phyloP scores from a whole-genome alignment of 495 filamentous ascomycete species.

The Pseudotulostoma volvatum region DNA sequence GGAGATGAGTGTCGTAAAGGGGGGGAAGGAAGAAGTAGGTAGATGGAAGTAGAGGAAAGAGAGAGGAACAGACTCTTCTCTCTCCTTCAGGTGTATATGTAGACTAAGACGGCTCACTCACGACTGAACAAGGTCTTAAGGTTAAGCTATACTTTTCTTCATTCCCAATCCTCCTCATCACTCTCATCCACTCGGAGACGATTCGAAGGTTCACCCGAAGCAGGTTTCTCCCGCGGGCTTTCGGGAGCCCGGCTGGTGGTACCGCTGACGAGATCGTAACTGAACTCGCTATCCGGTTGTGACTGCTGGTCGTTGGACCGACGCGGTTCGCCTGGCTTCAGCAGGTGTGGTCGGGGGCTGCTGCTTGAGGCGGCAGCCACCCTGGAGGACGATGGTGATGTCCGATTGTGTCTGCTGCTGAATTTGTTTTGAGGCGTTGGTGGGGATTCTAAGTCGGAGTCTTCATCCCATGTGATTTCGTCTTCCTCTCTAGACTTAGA shows the following conservation, averaged over 20 bases:
- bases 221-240: slow-evolving; percentile 52
- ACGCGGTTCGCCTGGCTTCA: slow-evolving; percentile 48
- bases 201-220: slow-evolving; percentile 27
- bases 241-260: slow-evolving; percentile 60
- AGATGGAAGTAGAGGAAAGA: not conserved
- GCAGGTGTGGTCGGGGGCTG: no score
- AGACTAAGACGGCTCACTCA: no score
- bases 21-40: no score
- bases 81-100: no score
- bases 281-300: slow-evolving; percentile 74
- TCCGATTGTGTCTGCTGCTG: no score
- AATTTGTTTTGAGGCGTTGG: slow-evolving; percentile 31
- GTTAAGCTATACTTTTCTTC: no score
- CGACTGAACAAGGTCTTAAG: no score
- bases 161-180: slow-evolving; percentile 80
- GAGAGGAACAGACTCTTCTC: no score
- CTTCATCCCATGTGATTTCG: slow-evolving; percentile 75
- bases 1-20: no score
- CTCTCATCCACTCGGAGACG: slow-evolving; percentile 40
- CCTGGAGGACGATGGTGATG: slow-evolving; percentile 4
- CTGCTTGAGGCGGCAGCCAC: slow-evolving; percentile 6
- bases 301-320: slow-evolving; percentile 77
- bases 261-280: slow-evolving; percentile 86
- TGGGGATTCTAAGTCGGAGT: slow-evolving; percentile 44
- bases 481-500: slow-evolving; percentile 50